Conservation (phyloP, 2,329 filamentous ascomycete genomes). For the Fusarium palustre region DNA sequence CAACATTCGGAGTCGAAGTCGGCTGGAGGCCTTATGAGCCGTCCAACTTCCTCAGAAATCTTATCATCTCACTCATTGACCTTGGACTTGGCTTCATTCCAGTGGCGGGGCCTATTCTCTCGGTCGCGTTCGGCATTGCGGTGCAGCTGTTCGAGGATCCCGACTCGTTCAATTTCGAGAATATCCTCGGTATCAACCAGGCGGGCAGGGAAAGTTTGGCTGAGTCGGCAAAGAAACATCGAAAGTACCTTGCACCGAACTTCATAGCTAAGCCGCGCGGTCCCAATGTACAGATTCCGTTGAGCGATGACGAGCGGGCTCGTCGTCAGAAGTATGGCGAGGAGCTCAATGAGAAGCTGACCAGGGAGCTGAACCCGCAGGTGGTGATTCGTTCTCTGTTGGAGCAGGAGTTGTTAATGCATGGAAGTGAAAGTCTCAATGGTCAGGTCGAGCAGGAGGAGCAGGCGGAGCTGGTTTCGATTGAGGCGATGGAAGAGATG, state of each 20-base stretch:
- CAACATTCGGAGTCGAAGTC: constrained; percentile 11
- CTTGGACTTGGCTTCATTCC: constrained; percentile 6
- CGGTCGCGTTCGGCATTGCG: constrained; percentile 11
- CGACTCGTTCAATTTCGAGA: neutral
- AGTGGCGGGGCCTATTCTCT: neutral
- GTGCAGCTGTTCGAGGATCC: constrained; percentile 12
- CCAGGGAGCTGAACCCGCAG: neutral
- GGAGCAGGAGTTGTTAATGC: neutral
- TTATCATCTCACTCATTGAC: neutral
- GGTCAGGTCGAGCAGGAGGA: neutral
- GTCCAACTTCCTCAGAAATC: neutral
- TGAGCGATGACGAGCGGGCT: neutral
- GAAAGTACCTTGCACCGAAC: constrained; percentile 5
- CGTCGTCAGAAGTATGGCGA: neutral
- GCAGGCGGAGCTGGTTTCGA: fast-evolving
- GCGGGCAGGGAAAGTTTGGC: neutral
- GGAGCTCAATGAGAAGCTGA: constrained; percentile 6
- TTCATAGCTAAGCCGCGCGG: neutral
- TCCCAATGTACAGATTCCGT: fast-evolving
- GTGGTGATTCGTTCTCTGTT: neutral
- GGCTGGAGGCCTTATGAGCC: constrained; percentile 19
- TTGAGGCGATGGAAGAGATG: fast-evolving
- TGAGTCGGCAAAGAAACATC: neutral
- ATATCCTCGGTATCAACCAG: neutral
- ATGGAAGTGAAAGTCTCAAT: neutral